Conservation (phyloP, 225 moss, liverwort and hornwort species). For the Straminergon stramineum region DNA sequence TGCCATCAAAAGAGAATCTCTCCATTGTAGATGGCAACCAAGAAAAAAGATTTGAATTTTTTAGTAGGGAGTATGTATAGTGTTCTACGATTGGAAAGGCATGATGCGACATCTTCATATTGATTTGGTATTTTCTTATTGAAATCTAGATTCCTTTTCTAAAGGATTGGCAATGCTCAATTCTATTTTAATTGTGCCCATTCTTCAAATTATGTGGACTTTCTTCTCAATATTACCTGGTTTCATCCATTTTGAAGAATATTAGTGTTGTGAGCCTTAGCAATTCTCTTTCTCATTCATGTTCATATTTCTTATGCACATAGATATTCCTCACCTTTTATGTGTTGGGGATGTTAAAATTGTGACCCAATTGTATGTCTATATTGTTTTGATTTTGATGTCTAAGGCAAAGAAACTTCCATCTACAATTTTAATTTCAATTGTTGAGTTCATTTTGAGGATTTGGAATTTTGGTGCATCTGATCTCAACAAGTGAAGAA, state of each 20-base stretch:
- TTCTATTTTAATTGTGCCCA: no score
- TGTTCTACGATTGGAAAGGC: no score
- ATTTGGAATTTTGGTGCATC: no score
- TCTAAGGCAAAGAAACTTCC: no score
- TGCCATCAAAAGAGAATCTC: neutral
- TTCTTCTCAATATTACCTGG: neutral
- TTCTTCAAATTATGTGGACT: no score
- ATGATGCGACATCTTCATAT: neutral
- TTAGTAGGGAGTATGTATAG: neutral
- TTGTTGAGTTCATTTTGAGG: no score
- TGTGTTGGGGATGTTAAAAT: neutral
- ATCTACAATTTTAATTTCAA: no score
- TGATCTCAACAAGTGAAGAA: no score
- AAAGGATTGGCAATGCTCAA: no score
- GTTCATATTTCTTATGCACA: neutral
- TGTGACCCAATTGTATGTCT: neutral
- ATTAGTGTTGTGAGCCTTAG: slow-evolving; percentile 45
- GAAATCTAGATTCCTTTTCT: neutral
- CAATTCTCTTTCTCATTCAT: neutral
- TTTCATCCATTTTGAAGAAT: slow-evolving; percentile 93
- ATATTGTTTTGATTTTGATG: neutral
- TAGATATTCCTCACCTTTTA: neutral
- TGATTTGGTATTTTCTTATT: neutral
- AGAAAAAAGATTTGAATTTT: neutral
- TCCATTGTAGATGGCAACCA: neutral